Evolutionary conservation across 805 yeast genomes (phyloP).

Genomic region (Saccharomycopsis sp.): DNA sequence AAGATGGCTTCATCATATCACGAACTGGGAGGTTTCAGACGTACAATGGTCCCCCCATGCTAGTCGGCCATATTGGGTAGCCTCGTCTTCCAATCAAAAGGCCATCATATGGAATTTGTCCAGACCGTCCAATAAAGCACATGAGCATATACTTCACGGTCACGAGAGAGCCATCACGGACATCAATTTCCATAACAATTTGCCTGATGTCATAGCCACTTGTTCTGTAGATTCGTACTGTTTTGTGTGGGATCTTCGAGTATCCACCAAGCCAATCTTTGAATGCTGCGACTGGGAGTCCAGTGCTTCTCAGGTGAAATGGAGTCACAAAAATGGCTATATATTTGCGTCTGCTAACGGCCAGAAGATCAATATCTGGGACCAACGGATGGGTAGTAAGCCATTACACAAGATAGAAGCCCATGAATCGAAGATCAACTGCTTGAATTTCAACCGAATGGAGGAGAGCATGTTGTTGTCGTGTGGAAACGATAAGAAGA

Average conservation of each 20-base stretch:
- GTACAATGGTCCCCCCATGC: conserved; percentile 97
- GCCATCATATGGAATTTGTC: conserved; percentile 92
- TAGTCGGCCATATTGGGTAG: conserved; percentile 81
- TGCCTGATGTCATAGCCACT: conserved; percentile 85
- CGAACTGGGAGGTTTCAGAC: conserved; percentile 98
- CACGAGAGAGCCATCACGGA: conserved; percentile 94
- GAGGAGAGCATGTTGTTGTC: conserved; percentile 59
- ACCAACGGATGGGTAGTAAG: conserved; percentile 68
- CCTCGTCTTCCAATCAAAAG: conserved; percentile 91
- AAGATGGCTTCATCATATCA: conserved; percentile 83
- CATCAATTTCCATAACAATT: conserved; percentile 81
- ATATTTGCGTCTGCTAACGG: conserved; percentile 85
- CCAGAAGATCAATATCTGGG: conserved; percentile 79
- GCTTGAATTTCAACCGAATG: conserved; percentile 72
- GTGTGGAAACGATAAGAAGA: conserved; percentile 79
- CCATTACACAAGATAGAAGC: conserved; percentile 68
- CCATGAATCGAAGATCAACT: conserved; percentile 82
- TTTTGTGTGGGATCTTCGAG: conserved; percentile 84
- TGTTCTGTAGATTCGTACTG: conserved; percentile 89
- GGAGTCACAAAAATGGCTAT: conserved; percentile 74
- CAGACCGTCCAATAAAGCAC: conserved; percentile 55
- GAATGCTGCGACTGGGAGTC: conserved; percentile 94
- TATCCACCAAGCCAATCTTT: conserved; percentile 61
- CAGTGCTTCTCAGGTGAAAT: conserved; percentile 90
- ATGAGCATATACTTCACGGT: conserved; percentile 80